Evolutionary conservation across 139 green algal species (phyloP).

Genomic region (Pycnococcus provasolii): DNA sequence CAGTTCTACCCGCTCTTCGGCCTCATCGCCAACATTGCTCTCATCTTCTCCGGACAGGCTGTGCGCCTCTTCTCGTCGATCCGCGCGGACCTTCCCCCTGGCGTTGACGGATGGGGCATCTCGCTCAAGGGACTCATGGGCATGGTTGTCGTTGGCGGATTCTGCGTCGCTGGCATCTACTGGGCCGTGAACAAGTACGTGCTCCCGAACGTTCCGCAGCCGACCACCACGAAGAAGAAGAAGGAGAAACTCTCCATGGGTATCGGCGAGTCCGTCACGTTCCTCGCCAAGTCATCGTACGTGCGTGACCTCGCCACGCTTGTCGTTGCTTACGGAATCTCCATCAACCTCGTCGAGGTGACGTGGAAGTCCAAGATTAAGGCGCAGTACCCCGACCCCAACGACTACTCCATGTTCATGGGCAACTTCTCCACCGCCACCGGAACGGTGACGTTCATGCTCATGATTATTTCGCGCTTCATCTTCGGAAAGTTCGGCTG

Average conservation of each 20-base stretch:
- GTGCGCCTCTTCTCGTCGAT: slow-evolving; percentile 93
- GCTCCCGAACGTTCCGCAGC: slow-evolving; percentile 46
- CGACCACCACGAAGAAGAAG: slow-evolving; percentile 48
- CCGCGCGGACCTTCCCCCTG: slow-evolving; percentile 73
- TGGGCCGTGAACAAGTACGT: slow-evolving; percentile 71
- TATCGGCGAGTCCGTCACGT: slow-evolving; percentile 83
- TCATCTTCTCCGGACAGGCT: slow-evolving; percentile 91
- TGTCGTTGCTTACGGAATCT: slow-evolving; percentile 94
- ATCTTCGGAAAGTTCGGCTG: slow-evolving; percentile 96
- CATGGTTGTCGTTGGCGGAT: slow-evolving; percentile 80
- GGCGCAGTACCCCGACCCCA: slow-evolving; percentile 95
- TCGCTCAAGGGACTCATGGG: slow-evolving; percentile 92
- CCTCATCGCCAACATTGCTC: slow-evolving; percentile 92
- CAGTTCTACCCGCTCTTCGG: slow-evolving; percentile 98
- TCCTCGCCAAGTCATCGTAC: slow-evolving; percentile 87
- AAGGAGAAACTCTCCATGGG: slow-evolving; percentile 39
- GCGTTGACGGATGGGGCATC: slow-evolving; percentile 90
- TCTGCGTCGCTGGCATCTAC: slow-evolving; percentile 71
- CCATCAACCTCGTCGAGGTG: slow-evolving; percentile 99
- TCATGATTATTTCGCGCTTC: slow-evolving; percentile 87
- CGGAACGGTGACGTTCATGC: slow-evolving; percentile 77
- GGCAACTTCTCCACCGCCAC: slow-evolving; percentile 49
- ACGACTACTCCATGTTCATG: slow-evolving; percentile 90
- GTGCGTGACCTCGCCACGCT: slow-evolving; percentile 90
- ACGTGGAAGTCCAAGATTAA: slow-evolving; percentile 99